Base-by-base conservation (phyloP, 2,329 filamentous ascomycete genomes). In the Aspergillus novofumigatus region DNA sequence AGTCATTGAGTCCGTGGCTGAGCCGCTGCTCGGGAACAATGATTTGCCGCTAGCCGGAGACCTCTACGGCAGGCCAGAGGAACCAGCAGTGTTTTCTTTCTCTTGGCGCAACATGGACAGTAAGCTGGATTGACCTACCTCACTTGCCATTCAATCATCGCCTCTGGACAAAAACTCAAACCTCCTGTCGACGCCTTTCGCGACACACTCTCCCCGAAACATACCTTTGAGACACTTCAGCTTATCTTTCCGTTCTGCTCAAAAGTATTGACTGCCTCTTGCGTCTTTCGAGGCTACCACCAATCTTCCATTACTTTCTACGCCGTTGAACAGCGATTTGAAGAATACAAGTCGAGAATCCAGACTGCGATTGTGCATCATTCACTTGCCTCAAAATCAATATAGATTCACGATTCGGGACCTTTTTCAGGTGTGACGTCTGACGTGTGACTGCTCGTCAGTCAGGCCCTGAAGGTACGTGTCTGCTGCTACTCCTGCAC, bases 381-480 rank as follows among this genome's bases (percentile, higher is more conserved):
- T 47, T 11, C 11, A 14, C 44, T 47, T 47, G 44, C 44, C 4
- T 14, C n/a, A 47, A 45, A 14, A 10, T 17, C 10, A 9, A 17
- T 25, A 21, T 26, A 25, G 23, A 23, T 47, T 50, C 26, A 51
- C 49, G 51, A 56, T 57, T 60, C 57, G 53, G 56, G 54, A 60
- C 57, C 62, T 60, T 55, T 69, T 62, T 68, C 65, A 70, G 66
- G 69, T 65, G 67, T 69, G 62, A 69, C 69, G 62, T 70, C 67
- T 70, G 69, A 65, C 68, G 61, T 67, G 64, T 67, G 66, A 68
- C 68, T 71, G 67, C 60, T 63, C 65, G 65, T 68, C 66, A 65
- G 67, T 68, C 66, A 67, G 64, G 66, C 67, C 70, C 68, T 73
- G 71, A 74, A 75, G 74, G 74, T 76, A 76, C 74, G 74, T 76